Conservation (phyloP, 495 filamentous ascomycete species). For the Lophiotrema nucula region DNA sequence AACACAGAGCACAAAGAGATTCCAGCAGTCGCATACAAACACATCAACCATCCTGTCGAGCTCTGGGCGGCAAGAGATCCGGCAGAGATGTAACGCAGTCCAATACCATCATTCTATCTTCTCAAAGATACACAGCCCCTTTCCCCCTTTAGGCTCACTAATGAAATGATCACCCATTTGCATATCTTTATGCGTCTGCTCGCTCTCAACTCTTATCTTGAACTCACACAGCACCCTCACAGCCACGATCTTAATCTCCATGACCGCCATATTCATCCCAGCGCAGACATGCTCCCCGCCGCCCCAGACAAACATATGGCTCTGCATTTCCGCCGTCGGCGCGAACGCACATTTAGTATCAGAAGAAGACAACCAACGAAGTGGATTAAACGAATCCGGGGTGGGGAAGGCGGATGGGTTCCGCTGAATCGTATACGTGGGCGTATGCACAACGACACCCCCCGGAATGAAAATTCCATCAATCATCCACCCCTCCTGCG, state of each 20-base stretch:
- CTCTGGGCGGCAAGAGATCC: no score
- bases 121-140: constrained; percentile 1
- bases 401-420: neutral
- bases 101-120: no score
- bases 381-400: constrained; percentile 1
- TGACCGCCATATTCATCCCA: constrained; percentile 5
- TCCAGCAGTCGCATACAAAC: no score
- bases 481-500: neutral
- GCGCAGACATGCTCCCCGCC: neutral
- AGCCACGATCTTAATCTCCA: constrained; percentile 10
- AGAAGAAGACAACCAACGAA: neutral
- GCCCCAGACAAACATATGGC: constrained; percentile 8
- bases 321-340: neutral
- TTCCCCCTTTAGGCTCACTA: neutral
- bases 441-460: neutral
- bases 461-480: constrained; percentile 11
- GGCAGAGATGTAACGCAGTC: no score
- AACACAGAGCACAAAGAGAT: no score
- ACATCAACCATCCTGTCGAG: no score
- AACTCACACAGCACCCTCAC: neutral
- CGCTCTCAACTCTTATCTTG: neutral
- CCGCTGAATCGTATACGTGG: constrained; percentile 1
- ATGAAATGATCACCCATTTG: neutral
- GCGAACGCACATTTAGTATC: neutral
- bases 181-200: constrained; percentile 4